phyloP scores from a whole-genome alignment of 495 filamentous ascomycete genomes.

The Astrocystis sublimbata region DNA sequence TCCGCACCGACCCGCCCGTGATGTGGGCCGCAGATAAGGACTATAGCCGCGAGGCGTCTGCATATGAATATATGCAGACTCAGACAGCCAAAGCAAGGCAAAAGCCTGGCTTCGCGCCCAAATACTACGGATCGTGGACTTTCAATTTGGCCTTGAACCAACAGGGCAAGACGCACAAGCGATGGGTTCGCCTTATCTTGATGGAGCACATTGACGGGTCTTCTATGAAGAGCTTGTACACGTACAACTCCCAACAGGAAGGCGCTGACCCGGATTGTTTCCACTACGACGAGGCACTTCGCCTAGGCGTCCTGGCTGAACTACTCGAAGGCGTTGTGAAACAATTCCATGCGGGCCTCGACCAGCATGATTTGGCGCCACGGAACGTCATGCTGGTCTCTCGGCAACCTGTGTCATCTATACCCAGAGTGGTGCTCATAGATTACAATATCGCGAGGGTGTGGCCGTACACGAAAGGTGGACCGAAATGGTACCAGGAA shows the following conservation, averaged over 20 bases:
- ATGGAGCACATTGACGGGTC: constrained; percentile 19
- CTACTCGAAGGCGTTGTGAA: constrained; percentile 17
- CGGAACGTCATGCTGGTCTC: constrained; percentile 18
- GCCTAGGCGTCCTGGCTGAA: constrained; percentile 15
- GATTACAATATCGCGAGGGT: background rate
- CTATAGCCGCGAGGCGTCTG: constrained; percentile 20
- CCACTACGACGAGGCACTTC: constrained; percentile 10
- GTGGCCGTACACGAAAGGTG: no score
- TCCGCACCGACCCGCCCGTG: background rate
- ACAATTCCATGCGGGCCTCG: constrained; percentile 7
- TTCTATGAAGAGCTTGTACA: constrained; percentile 12
- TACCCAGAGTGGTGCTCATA: background rate
- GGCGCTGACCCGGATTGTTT: background rate
- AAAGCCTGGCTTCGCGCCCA: constrained; percentile 15
- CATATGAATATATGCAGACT: constrained; percentile 15
- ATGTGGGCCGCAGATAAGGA: constrained; percentile 11
- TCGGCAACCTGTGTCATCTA: background rate
- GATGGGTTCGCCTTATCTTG: constrained; percentile 19
- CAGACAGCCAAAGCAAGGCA: background rate
- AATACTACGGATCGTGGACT: constrained; percentile 19
- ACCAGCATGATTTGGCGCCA: constrained; percentile 19
- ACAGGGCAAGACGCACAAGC: constrained; percentile 1
- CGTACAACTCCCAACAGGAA: background rate
- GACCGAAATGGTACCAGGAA: background rate
- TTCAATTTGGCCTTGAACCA: constrained; percentile 6